Evolutionary conservation across 805 yeast genomes (phyloP).

Genomic region (Hanseniaspora lachancei): DNA sequence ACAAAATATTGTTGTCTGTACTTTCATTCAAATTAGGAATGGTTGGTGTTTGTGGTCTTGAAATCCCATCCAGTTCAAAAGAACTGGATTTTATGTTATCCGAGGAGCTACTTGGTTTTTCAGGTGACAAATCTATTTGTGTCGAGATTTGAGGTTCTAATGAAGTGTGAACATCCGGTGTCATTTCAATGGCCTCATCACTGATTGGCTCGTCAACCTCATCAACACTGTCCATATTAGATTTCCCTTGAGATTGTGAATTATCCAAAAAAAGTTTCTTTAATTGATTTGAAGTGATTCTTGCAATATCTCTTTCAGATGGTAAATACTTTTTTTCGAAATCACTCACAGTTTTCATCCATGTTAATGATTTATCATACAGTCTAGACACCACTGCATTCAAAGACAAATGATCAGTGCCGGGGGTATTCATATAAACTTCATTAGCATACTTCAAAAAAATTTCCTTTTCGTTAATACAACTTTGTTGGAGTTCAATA

Average conservation of each 20-base stretch:
- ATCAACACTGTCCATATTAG: background rate
- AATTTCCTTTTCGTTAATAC: conserved; percentile 37
- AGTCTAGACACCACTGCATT: conserved; percentile 57
- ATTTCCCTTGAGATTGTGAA: conserved; percentile 14
- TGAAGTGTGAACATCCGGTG: background rate
- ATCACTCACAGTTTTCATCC: conserved; percentile 74
- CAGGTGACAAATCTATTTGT: background rate
- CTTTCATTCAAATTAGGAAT: background rate
- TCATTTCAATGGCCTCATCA: background rate
- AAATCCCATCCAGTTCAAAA: background rate
- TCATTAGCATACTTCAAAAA: conserved; percentile 36
- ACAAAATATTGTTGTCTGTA: conserved; percentile 2
- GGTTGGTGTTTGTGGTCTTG: background rate
- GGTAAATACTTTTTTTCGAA: conserved; percentile 75
- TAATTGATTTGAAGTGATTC: conserved; percentile 79
- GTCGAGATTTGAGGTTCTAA: background rate
- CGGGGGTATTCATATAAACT: conserved; percentile 42
- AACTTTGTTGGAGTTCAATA: conserved; percentile 41
- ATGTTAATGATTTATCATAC: conserved; percentile 69
- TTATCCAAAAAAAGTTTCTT: conserved; percentile 55
- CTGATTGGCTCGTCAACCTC: background rate
- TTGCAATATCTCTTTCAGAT: conserved; percentile 80
- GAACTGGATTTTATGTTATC: background rate
- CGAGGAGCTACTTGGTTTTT: background rate
- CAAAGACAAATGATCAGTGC: conserved; percentile 55